These are phyloP conservation scores for Phytophthora pini DNA, from an alignment of 352 stramenopile species.

Conservation along the genomic window DNA sequence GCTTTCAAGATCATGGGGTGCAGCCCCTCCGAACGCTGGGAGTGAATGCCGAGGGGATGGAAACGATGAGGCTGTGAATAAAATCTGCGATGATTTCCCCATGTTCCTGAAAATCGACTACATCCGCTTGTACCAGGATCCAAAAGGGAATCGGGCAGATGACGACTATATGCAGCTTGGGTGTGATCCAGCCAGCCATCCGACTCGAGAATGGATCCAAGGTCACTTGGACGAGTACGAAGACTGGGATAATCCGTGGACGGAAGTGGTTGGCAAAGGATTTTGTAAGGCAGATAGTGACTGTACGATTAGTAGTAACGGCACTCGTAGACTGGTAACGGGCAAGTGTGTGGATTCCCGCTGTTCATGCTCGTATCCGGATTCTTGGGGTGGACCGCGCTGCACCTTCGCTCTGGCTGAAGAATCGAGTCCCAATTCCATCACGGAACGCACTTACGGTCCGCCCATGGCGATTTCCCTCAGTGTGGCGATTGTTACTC, in stretches of 20 bases:
- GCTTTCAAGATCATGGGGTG: constrained; percentile 45
- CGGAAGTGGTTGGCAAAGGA: constrained; percentile 29
- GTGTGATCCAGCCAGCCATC: constrained; percentile 43
- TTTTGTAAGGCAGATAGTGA: constrained; percentile 38
- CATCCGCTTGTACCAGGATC: constrained; percentile 84
- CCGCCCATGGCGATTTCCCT: constrained; percentile 36
- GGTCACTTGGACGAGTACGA: constrained; percentile 41
- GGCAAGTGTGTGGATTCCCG: constrained; percentile 39
- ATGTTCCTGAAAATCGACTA: constrained; percentile 85
- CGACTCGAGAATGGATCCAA: constrained; percentile 44
- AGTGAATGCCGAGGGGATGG: constrained; percentile 36
- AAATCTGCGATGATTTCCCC: constrained; percentile 54
- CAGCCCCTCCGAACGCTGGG: constrained; percentile 42
- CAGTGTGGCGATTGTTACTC: constrained; percentile 28
- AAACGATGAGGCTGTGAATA: constrained; percentile 27
- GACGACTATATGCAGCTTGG: constrained; percentile 32
- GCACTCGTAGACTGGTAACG: constrained; percentile 29
- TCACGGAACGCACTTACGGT: constrained; percentile 27
- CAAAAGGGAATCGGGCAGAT: constrained; percentile 20
- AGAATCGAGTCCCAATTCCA: constrained; percentile 6
- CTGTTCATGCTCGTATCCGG: constrained; percentile 36
- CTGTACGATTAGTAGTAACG: constrained; percentile 39
- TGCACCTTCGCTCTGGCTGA: constrained; percentile 32
- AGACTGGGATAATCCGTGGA: constrained; percentile 31
- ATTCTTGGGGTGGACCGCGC: constrained; percentile 44